These are phyloP conservation scores for Ceratobasidium sp. DNA, from an alignment of 1,284 basidiomycete genomes.

Conservation along the genomic window DNA sequence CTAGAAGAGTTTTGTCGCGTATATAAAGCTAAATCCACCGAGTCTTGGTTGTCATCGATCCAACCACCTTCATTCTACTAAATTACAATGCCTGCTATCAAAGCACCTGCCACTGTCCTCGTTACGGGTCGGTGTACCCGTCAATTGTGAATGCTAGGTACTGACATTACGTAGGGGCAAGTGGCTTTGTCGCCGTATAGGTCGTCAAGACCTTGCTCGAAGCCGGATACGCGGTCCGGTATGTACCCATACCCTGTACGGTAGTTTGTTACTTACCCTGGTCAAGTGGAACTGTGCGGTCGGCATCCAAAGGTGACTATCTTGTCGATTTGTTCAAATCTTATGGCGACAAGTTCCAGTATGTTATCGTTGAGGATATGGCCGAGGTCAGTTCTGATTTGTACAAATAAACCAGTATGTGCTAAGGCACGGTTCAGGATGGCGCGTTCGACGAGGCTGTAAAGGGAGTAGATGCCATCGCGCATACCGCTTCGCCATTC, in stretches of 20 bases:
- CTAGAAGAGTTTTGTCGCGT: no score
- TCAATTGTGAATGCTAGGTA: neutral
- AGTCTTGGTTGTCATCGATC: no score
- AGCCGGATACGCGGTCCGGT: conserved; percentile 31
- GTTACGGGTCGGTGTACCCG: neutral
- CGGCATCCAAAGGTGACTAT: conserved; percentile 50
- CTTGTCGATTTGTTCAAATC: conserved; percentile 52
- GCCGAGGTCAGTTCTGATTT: conserved; percentile 45
- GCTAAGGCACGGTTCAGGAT: neutral
- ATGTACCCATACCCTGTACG: no score
- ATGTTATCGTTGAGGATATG: no score
- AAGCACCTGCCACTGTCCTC: conserved; percentile 12
- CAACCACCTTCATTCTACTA: no score
- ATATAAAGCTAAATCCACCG: no score
- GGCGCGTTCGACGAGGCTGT: conserved; percentile 43
- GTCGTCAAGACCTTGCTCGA: conserved; percentile 26
- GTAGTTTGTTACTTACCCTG: conserved; percentile 7
- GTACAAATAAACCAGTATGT: conserved; percentile 7
- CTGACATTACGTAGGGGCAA: conserved; percentile 12
- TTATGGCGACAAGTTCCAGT: no score
- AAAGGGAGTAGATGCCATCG: conserved; percentile 44
- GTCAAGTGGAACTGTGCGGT: conserved; percentile 55
- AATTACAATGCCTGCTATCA: conserved; percentile 9
- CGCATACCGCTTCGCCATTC: conserved; percentile 39
- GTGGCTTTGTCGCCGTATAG: conserved; percentile 25